phyloP scores from a whole-genome alignment of 2,329 filamentous ascomycete species.

The Alternaria hordeiaustralica region DNA sequence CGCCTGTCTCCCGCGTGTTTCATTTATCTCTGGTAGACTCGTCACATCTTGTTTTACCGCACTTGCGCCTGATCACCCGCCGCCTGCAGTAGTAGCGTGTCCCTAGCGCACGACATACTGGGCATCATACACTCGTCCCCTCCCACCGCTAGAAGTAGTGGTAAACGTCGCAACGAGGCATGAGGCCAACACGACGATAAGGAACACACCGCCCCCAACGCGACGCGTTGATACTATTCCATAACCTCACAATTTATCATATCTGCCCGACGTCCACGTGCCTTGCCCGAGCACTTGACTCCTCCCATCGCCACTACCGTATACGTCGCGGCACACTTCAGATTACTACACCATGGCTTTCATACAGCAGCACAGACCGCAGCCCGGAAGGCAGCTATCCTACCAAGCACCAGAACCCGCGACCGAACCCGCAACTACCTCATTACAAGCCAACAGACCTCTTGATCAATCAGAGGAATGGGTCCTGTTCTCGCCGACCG shows the following conservation, averaged over 20 bases:
- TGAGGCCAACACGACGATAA: conserved; percentile 25
- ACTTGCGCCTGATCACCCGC: conserved; percentile 27
- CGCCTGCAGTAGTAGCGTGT: conserved; percentile 29
- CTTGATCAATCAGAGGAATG: conserved; percentile 86
- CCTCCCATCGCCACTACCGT: conserved; percentile 18
- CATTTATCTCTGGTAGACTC: background rate
- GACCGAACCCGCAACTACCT: conserved; percentile 33
- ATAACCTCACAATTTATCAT: conserved; percentile 5
- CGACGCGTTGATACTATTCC: conserved; percentile 6
- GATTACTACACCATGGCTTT: conserved; percentile 43
- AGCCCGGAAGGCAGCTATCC: conserved; percentile 42
- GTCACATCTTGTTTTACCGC: conserved; percentile 15
- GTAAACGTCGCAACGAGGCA: conserved; percentile 25
- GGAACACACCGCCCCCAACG: conserved; percentile 7
- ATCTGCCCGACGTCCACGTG: conserved; percentile 22
- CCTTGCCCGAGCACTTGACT: conserved; percentile 22
- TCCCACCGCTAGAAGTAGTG: conserved; percentile 23
- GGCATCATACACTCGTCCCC: conserved; percentile 25
- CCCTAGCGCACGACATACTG: conserved; percentile 26
- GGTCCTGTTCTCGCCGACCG: conserved; percentile 82
- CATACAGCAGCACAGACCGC: conserved; percentile 48
- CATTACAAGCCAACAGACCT: conserved; percentile 52
- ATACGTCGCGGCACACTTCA: conserved; percentile 7
- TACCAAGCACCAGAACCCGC: conserved; percentile 38
- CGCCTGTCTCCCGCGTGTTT: background rate